These are phyloP conservation scores for Talaromyces borbonicus DNA, from an alignment of 495 filamentous ascomycete genomes.

Conservation along the genomic window DNA sequence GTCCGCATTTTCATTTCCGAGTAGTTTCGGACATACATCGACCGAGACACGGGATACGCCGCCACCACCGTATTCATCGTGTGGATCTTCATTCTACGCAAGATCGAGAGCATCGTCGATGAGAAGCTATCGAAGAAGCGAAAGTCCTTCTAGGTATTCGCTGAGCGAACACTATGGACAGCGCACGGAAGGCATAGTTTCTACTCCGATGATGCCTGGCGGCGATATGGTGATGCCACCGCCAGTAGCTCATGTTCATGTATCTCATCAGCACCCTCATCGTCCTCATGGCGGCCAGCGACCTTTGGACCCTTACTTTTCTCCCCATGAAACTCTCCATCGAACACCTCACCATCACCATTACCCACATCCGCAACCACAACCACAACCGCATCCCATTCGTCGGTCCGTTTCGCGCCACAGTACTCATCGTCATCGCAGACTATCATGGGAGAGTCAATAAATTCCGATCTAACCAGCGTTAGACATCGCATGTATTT, in stretches of 20 bases:
- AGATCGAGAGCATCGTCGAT: slow-evolving; percentile 29
- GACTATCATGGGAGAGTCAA: slow-evolving; percentile 4
- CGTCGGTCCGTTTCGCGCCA: slow-evolving; percentile 13
- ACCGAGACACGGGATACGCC: slow-evolving; percentile 38
- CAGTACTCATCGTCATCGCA: neutral
- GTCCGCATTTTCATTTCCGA: slow-evolving; percentile 35
- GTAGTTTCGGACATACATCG: slow-evolving; percentile 39
- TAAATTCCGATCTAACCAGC: too few species aligned
- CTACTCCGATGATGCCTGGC: too few species aligned
- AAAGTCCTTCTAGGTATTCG: neutral
- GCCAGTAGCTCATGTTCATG: slow-evolving; percentile 4
- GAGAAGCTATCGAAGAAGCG: slow-evolving; percentile 7
- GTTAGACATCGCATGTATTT: too few species aligned
- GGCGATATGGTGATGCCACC: slow-evolving; percentile 1
- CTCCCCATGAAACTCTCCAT: neutral
- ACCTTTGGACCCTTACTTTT: too few species aligned
- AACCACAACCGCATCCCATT: slow-evolving; percentile 17
- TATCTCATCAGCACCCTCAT: neutral
- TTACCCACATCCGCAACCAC: slow-evolving; percentile 18
- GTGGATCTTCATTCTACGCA: slow-evolving; percentile 17
- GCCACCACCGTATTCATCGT: slow-evolving; percentile 35
- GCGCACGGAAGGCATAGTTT: too few species aligned
- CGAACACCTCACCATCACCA: neutral
- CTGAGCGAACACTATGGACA: neutral
- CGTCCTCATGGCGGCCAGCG: neutral